A percentile compares a stretch with the other conserved stretches of the same genome.
Conservation (phyloP, 2,329 filamentous ascomycete genomes). For the Penicillium sp. region DNA sequence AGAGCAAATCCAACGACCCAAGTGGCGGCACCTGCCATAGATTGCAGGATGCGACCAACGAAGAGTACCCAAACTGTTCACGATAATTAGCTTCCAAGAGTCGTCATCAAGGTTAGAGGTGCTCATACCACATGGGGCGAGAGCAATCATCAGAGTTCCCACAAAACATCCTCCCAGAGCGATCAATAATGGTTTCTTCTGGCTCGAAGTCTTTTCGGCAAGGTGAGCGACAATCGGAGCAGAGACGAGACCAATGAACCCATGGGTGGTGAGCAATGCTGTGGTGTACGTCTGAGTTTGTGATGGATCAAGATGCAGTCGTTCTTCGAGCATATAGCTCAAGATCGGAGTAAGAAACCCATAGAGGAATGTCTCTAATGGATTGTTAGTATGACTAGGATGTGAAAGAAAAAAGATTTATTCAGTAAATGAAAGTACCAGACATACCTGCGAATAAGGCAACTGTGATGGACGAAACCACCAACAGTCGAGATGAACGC, state of each 20-base stretch:
- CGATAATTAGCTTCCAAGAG: not conserved
- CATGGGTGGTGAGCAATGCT: constrained; percentile 21
- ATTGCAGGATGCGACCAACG: constrained; percentile 32
- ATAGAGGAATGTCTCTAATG: constrained; percentile 26
- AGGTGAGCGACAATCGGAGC: constrained; percentile 17
- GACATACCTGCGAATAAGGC: constrained; percentile 15
- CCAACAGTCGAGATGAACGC: constrained; percentile 10
- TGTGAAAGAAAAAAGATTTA: not conserved
- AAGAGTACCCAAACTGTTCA: constrained; percentile 24
- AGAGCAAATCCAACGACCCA: constrained; percentile 37
- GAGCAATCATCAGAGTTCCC: constrained; percentile 29
- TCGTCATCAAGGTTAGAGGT: not conserved
- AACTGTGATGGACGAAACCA: constrained; percentile 10
- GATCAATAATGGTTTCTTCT: constrained; percentile 27
- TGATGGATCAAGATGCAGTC: constrained; percentile 19
- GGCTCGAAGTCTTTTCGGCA: constrained; percentile 28
- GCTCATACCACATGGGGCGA: constrained; percentile 18
- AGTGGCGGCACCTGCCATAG: constrained; percentile 28
- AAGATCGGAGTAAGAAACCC: constrained; percentile 29
- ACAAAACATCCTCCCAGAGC: constrained; percentile 26
- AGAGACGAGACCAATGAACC: constrained; percentile 15
- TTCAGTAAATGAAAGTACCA: not conserved
- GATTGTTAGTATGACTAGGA: constrained; percentile 1
- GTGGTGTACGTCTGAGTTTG: constrained; percentile 19
- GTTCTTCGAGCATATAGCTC: constrained; percentile 21